These are phyloP conservation scores for Colletotrichum musae DNA, from an alignment of 2,329 filamentous ascomycete genomes.

Conservation along the genomic window DNA sequence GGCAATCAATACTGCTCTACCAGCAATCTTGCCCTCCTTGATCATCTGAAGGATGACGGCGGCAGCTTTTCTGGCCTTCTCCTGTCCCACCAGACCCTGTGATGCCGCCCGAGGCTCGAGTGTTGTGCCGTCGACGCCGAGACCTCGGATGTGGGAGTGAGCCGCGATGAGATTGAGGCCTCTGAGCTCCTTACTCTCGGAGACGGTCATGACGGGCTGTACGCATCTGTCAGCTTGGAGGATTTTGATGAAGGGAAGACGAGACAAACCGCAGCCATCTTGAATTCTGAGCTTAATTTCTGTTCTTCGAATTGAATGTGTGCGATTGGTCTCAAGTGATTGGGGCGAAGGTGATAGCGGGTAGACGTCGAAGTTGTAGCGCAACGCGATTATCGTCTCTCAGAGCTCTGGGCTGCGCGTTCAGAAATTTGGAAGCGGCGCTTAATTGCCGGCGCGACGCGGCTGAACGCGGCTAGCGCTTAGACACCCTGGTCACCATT, in stretches of 20 bases:
- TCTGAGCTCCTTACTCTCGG: constrained; percentile 95
- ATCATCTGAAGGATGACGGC: constrained; percentile 99
- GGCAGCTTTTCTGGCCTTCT: constrained; percentile 96
- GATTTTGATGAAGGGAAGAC: neutral
- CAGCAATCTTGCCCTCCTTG: constrained; percentile 98
- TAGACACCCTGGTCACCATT: neutral
- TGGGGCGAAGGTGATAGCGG: neutral
- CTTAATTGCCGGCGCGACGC: constrained; percentile 33
- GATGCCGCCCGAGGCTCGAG: constrained; percentile 88
- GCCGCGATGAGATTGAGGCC: constrained; percentile 98
- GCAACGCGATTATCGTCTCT: constrained; percentile 16
- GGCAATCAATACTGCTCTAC: constrained; percentile 92
- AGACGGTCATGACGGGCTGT: constrained; percentile 81
- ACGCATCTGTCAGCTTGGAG: constrained; percentile 12
- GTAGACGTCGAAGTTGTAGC: constrained; percentile 14
- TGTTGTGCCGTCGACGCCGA: constrained; percentile 93
- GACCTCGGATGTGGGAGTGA: constrained; percentile 96
- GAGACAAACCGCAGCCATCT: constrained; percentile 67
- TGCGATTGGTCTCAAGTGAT: neutral
- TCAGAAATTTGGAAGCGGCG: constrained; percentile 39
- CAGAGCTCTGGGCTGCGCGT: constrained; percentile 26
- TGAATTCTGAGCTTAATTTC: constrained; percentile 43
- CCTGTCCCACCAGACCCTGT: constrained; percentile 95
- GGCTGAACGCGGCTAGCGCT: constrained; percentile 39
- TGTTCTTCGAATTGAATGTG: neutral